A percentile compares a stretch with the other conserved stretches of the same genome.
phyloP scores from a whole-genome alignment of 2,329 filamentous ascomycete species.

The Laburnicola sp. region DNA sequence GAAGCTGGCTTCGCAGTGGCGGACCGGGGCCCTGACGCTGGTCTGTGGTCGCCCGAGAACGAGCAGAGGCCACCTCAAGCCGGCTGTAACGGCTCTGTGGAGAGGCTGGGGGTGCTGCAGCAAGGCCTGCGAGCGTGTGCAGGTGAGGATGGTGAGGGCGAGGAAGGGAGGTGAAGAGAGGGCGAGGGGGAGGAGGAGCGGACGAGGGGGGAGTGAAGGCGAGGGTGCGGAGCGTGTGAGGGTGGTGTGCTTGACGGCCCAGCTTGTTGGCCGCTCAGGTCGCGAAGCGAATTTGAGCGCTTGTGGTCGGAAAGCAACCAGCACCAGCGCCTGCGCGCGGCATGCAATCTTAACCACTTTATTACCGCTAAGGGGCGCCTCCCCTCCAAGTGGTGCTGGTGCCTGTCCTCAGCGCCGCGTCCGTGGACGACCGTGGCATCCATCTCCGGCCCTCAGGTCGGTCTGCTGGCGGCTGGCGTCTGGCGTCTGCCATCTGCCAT shows the following conservation, averaged over 20 bases:
- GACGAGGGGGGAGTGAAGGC: constrained; percentile 11
- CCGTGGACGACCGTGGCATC: neutral
- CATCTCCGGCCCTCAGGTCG: neutral
- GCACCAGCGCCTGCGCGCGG: constrained; percentile 1
- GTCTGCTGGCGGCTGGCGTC: neutral
- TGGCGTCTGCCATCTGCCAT: too few species aligned
- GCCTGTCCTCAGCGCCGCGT: neutral
- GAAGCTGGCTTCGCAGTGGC: constrained; percentile 7
- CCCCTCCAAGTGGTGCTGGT: neutral
- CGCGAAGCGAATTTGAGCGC: constrained; percentile 20
- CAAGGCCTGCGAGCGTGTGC: constrained; percentile 16
- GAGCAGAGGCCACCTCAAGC: constrained; percentile 23
- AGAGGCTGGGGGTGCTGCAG: constrained; percentile 20
- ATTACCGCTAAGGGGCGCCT: constrained; percentile 9
- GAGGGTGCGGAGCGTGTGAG: constrained; percentile 11
- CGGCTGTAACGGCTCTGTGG: constrained; percentile 14
- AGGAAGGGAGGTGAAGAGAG: constrained; percentile 12
- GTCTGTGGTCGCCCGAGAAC: constrained; percentile 15
- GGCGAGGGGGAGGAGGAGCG: constrained; percentile 12
- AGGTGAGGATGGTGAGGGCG: constrained; percentile 9
- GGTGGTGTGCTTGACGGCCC: constrained; percentile 11
- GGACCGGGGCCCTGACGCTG: constrained; percentile 4
- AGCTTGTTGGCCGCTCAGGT: constrained; percentile 11
- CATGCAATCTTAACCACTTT: constrained; percentile 14
- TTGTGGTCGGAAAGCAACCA: neutral